Conservation (phyloP, 2,329 filamentous ascomycete species). For the Fusarium devonianum region DNA sequence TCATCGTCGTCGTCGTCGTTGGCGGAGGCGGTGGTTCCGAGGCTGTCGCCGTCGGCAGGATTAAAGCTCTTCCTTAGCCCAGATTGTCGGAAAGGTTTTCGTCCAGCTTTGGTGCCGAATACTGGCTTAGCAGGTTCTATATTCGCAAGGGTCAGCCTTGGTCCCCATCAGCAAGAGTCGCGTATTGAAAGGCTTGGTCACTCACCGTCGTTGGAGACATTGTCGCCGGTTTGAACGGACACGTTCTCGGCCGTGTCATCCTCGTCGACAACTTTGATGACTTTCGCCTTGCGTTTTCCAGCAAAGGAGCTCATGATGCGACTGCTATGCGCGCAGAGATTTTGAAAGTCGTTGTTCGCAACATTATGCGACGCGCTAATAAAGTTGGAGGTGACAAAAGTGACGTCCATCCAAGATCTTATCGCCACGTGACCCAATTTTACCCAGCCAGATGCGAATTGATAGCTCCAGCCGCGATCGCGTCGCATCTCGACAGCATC, state of each 20-base stretch:
- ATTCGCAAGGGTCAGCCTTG: constrained; percentile 45
- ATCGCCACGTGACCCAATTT: constrained; percentile 57
- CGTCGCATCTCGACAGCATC: constrained; percentile 40
- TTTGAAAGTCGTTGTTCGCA: neutral
- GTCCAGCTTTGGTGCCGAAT: constrained; percentile 53
- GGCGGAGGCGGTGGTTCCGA: constrained; percentile 33
- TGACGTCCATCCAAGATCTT: constrained; percentile 50
- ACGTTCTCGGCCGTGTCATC: constrained; percentile 54
- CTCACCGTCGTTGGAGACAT: constrained; percentile 50
- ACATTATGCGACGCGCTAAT: constrained; percentile 27
- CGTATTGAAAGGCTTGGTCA: constrained; percentile 27
- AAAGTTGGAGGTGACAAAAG: constrained; percentile 10
- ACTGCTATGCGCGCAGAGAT: constrained; percentile 18
- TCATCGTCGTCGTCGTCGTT: constrained; percentile 54
- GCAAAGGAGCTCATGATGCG: constrained; percentile 62
- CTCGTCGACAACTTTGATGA: constrained; percentile 75
- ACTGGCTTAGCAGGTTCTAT: constrained; percentile 48
- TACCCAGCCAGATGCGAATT: constrained; percentile 36
- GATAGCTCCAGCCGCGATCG: constrained; percentile 39
- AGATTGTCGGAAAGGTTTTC: constrained; percentile 65
- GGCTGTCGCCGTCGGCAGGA: constrained; percentile 49
- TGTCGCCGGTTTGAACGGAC: constrained; percentile 34
- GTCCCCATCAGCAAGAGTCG: constrained; percentile 45
- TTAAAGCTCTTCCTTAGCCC: constrained; percentile 64
- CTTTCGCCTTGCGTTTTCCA: constrained; percentile 73